Evolutionary conservation across 768 basidiomycete genomes (phyloP), one percentile per base, ranked within the genome.

Genomic region (Russula earlei): DNA sequence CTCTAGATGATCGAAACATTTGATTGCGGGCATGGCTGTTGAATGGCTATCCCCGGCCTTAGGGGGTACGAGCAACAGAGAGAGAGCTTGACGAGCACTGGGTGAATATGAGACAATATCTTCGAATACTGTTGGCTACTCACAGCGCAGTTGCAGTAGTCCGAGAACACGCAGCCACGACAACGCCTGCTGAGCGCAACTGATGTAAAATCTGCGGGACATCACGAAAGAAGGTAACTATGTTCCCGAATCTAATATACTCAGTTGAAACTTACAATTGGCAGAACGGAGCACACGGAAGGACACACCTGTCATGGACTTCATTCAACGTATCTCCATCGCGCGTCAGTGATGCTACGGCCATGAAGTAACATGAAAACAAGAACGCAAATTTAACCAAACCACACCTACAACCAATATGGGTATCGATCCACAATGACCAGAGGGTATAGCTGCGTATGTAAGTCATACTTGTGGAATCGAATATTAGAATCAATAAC

Each of bases 391-490:
- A 36, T n/a, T 11, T 44, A 8, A 17, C 2, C 19, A 9, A 54
- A 66, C 29, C 4, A 45, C n/a, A n/a, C 51, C 10, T 57, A 77
- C 82, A 79, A 42, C 75, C 71, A 49, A 87, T 75, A 66, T 91
- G 85, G 17, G 82, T 82, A 67, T 93, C 91, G 50, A 92, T 84
- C 90, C 89, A 91, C 15, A 91, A 73, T 55, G 84, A 79, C 90
- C 89, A 92, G 6, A 92, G 73, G 0, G 91, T 92, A 67, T 87
- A 91, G 65, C 89, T 90, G 59, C 34, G 7, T 56, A 63, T 49
- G 37, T 14, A 51, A 52, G 36, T 25, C 11, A 49, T n/a, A 25
- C 24, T n/a, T n/a, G 56, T n/a, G 15, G 20, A 49, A n/a, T 7
- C 12, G 20, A 49, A n/a, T 5, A 11, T 46, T 25, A 37, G 25